Base-by-base conservation (phyloP, 768 basidiomycete genomes). In the Leccinum truebloodii region DNA sequence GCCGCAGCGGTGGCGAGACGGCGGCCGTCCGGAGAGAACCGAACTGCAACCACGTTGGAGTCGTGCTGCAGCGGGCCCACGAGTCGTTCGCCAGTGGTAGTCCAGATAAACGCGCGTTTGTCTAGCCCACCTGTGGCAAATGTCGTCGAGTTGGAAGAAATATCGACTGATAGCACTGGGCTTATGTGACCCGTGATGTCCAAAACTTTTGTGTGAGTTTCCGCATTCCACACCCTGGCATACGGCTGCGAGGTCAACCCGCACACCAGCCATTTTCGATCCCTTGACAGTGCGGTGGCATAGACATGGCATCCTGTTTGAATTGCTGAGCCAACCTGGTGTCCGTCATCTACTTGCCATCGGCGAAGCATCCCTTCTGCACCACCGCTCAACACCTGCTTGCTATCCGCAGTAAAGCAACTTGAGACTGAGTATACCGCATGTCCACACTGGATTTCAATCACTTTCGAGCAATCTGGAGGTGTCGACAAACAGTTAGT, bases 331-430 rank as follows among this genome's bases (percentile, higher is more conserved):
- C 35, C 52, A 20, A 41, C 13, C 48, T 59, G 18, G 0, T 34
- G 35, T 4, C 60, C 56, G 13, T 24, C 57, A 6, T 39, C 52
- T n/a, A 54, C 35, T 9, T 16, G 41, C 60, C 60, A 61, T 41
- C 34, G 57, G 12, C 46, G 60, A 30, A 61, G 37, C 2, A 41
- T 10, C 0, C 57, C 52, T 22, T 59, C 60, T 0, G 8, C 28
- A 14, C 60, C 60, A 12, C 60, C 57, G 16, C 57, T 59, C 52
- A 49, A 20, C 6, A 59, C 14, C 0, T 59, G 52, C 10, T 54
- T 54, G 14, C 53, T 44, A n/a, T 44, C n/a, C n/a, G n/a, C 41
- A 44, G 41, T 44, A n/a, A 44, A 44, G 41, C 41, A 20, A 20
- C 18, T n/a, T 10, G 41, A 54, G 30, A 61, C 44, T 1, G 57